Conservation (phyloP, 805 yeast genomes). For the Sugiyamaella floridensis region DNA sequence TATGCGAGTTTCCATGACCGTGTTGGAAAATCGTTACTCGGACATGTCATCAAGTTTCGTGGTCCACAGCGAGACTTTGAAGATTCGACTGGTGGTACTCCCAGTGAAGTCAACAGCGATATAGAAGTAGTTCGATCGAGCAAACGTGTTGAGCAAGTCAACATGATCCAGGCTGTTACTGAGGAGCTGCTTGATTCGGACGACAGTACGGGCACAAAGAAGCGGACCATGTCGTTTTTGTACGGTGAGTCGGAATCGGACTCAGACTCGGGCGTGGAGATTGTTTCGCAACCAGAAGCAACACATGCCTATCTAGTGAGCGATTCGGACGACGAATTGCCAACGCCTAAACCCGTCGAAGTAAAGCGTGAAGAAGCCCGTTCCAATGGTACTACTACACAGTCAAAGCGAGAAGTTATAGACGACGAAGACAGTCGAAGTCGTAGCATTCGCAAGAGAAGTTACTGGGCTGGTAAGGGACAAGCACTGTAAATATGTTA, state of each 20-base stretch:
- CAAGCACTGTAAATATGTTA: not conserved
- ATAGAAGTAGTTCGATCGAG: not conserved
- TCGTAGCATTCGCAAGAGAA: not conserved
- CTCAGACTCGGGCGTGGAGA: not conserved
- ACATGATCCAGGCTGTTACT: not conserved
- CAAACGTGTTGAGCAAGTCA: not conserved
- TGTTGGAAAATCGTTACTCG: constrained; percentile 65
- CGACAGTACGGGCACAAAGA: not conserved
- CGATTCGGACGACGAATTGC: not conserved
- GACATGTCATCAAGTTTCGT: constrained; percentile 66
- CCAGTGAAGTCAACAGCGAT: not conserved
- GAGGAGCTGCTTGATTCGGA: not conserved
- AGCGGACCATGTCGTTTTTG: not conserved
- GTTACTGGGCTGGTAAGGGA: constrained; percentile 2
- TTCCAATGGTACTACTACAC: too few species aligned
- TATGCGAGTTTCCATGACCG: constrained; percentile 58
- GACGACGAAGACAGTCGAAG: not conserved
- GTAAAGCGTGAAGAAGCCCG: too few species aligned
- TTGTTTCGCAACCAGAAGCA: not conserved
- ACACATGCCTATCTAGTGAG: not conserved
- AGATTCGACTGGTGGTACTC: constrained; percentile 1
- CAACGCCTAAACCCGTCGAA: too few species aligned
- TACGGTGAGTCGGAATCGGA: not conserved
- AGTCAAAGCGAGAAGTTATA: not conserved
- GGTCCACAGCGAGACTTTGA: constrained; percentile 59